Evolutionary conservation across 2,329 filamentous ascomycete species (phyloP), one percentile per base, ranked within the genome.

Genomic region (Fusarium marasasianum): DNA sequence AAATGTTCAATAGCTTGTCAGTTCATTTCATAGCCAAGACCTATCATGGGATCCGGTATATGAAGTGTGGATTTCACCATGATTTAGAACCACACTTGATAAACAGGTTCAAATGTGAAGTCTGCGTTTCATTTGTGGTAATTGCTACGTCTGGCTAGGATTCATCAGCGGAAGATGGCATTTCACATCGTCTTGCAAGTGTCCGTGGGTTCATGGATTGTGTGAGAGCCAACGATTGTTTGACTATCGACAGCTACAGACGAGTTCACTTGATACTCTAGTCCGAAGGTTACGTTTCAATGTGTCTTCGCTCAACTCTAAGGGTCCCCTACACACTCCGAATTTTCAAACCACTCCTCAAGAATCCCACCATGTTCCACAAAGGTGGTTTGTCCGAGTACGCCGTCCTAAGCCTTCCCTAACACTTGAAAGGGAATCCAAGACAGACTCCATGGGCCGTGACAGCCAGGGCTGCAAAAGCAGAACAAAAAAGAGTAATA

Each of bases 391-490:
- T 77, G 44, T 77, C 73, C 63, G 72, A 77, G 68, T 69, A 72
- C 66, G 76, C 73, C 76, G 66, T 72, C 66, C 71, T 72, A 65
- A 37, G 66, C 53, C 48, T 70, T 75, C 79, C 79, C 81, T 71
- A 75, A 80, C 81, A 82, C 81, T 82, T 80, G 80, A 82, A 79
- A 75, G 77, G 80, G 77, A 74, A 78, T 78, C 79, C 79, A 78
- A 77, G 70, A 76, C 69, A 69, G 62, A 73, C 71, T 69, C 66
- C 69, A 60, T 66, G 58, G 71, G 63, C 62, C 58, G 69, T 69
- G 73, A 76, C 73, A 63, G 75, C 53, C 72, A 73, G 69, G 69
- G 63, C 63, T 63, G 63, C 64, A 75, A 76, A 73, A 74, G 66
- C 63, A 76, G 70, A 77, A 77, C 55, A 64, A 64, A 55, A 55